These are phyloP conservation scores for Clitopilus passeckerianus DNA, from an alignment of 768 basidiomycete species.

Conservation along the genomic window DNA sequence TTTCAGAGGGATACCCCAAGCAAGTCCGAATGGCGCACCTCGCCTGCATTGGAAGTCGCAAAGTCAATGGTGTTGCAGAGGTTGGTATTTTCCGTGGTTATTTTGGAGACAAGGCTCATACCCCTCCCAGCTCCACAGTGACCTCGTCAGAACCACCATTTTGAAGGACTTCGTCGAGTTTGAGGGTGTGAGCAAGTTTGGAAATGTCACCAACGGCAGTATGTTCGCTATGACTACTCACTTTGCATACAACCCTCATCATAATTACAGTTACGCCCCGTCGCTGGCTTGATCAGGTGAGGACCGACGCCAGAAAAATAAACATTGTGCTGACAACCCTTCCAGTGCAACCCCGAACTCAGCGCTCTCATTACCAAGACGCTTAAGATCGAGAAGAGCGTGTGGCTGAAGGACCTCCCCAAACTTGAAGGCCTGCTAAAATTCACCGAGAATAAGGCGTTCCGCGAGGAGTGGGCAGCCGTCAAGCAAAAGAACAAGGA, in stretches of 20 bases:
- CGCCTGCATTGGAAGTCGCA: constrained; percentile 82
- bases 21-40: constrained; percentile 89
- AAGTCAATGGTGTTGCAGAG: constrained; percentile 96
- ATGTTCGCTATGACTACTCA: constrained; percentile 22
- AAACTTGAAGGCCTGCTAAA: constrained; percentile 76
- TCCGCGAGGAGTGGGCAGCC: constrained; percentile 76
- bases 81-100: constrained; percentile 23
- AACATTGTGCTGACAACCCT: not conserved
- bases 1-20: constrained; percentile 76
- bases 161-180: constrained; percentile 93
- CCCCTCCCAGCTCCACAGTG: constrained; percentile 66
- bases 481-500: constrained; percentile 93
- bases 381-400: constrained; percentile 65
- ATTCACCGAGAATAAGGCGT: constrained; percentile 64
- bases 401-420: constrained; percentile 82
- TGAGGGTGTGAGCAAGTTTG: constrained; percentile 81
- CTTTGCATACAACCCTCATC: not conserved
- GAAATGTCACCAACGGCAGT: constrained; percentile 93
- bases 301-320: not conserved
- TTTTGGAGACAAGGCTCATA: not conserved
- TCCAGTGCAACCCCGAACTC: constrained; percentile 83
- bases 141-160: constrained; percentile 80
- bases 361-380: constrained; percentile 81
- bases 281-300: constrained; percentile 82
- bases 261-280: constrained; percentile 71